These are phyloP conservation scores for Penicillium brevicompactum DNA, from an alignment of 2,329 filamentous ascomycete species.

Conservation along the genomic window DNA sequence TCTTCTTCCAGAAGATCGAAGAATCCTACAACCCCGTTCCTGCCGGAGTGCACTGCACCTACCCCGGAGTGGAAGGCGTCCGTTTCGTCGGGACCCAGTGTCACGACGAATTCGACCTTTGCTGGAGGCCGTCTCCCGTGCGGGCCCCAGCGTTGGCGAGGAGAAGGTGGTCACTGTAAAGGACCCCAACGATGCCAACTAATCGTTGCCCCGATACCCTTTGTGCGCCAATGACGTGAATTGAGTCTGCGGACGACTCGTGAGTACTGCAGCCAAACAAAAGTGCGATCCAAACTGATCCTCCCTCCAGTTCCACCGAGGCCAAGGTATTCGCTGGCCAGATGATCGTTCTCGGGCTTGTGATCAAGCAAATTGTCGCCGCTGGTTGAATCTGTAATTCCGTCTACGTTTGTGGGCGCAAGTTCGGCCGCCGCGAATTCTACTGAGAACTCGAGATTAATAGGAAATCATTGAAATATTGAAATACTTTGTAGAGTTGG, in stretches of 20 bases:
- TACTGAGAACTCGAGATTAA: slow-evolving; percentile 53
- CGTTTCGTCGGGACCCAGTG: slow-evolving; percentile 24
- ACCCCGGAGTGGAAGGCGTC: background rate
- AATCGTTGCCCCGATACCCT: too few species aligned
- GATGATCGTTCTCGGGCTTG: slow-evolving; percentile 99
- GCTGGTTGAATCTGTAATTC: slow-evolving; percentile 91
- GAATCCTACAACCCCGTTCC: slow-evolving; percentile 20
- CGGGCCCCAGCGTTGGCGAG: background rate
- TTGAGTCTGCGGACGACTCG: slow-evolving; percentile 50
- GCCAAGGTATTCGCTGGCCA: slow-evolving; percentile 97
- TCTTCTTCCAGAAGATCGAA: slow-evolving; percentile 24
- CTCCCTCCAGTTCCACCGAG: slow-evolving; percentile 66
- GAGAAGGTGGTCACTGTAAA: background rate
- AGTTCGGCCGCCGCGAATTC: slow-evolving; percentile 98
- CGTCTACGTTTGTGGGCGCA: slow-evolving; percentile 99
- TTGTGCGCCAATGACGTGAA: too few species aligned
- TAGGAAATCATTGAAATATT: too few species aligned
- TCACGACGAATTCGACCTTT: slow-evolving; percentile 25
- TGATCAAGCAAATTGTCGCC: slow-evolving; percentile 99
- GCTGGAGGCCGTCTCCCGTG: slow-evolving; percentile 14
- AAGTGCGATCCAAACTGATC: slow-evolving; percentile 10
- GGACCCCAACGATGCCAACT: too few species aligned
- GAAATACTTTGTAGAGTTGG: too few species aligned
- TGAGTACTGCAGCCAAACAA: slow-evolving; percentile 41
- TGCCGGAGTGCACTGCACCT: slow-evolving; percentile 14